A percentile compares a stretch with the other conserved stretches of the same genome.
Evolutionary conservation across 2,329 filamentous ascomycete species (phyloP).

Genomic region (Fusarium verrucosum): DNA sequence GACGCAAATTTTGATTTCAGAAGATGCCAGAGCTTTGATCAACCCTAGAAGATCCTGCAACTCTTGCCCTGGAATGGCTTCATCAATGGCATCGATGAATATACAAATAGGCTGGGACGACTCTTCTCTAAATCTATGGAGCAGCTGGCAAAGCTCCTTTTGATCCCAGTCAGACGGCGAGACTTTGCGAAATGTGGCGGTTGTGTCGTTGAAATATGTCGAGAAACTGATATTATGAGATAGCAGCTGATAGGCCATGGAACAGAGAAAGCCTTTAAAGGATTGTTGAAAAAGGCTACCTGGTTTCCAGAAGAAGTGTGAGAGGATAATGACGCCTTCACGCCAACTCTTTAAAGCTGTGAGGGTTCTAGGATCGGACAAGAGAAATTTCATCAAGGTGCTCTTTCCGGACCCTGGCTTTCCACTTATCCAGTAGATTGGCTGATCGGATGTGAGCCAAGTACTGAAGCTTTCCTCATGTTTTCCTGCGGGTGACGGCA

Average conservation of each 20-base stretch:
- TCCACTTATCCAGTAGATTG: constrained; percentile 8
- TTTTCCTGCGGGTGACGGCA: no score
- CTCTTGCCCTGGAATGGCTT: neutral
- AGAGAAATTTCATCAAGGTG: neutral
- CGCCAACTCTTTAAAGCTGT: neutral
- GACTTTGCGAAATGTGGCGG: neutral
- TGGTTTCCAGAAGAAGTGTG: constrained; percentile 9
- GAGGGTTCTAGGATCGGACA: neutral
- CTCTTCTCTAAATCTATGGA: neutral
- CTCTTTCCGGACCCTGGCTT: constrained; percentile 5
- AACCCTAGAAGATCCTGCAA: neutral
- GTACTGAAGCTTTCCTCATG: neutral
- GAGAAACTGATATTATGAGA: neutral
- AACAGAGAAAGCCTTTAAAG: constrained; percentile 1
- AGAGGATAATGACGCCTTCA: neutral
- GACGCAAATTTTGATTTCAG: neutral
- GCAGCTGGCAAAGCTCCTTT: neutral
- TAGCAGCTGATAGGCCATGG: neutral
- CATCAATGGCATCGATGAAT: constrained; percentile 3
- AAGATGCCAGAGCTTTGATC: neutral
- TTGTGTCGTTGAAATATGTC: accelerated
- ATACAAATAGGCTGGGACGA: neutral
- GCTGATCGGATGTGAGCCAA: neutral
- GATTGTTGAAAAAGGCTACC: neutral
- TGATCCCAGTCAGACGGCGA: constrained; percentile 2